A percentile compares a stretch with the other conserved stretches of the same genome.
These are phyloP conservation scores for Dysphania ambrosioides DNA, from an alignment of 148 eudicot species.

Conservation along the genomic window DNA sequence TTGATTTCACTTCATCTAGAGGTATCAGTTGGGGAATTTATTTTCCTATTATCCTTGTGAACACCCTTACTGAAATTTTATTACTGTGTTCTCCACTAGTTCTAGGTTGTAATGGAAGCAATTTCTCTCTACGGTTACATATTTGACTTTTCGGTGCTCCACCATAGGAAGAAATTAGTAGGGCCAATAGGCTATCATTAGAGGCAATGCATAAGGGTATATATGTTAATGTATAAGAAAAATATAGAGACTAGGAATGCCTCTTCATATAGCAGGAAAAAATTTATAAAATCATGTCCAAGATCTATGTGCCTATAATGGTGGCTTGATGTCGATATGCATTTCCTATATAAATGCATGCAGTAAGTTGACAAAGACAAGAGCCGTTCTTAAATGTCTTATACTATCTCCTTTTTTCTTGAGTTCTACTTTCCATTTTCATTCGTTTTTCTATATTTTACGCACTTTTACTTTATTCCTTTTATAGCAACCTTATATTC, in stretches of 20 bases:
- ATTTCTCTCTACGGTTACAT: neutral
- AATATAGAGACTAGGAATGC: neutral
- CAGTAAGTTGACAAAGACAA: neutral
- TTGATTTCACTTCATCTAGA: constrained; percentile 69
- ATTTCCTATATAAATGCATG: neutral
- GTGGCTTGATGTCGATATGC: neutral
- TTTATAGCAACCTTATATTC: no score
- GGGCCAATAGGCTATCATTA: neutral
- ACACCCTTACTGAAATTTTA: neutral
- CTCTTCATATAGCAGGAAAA: neutral
- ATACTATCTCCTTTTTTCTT: no score
- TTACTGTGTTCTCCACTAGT: neutral
- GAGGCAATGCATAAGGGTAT: neutral
- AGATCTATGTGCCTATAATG: neutral
- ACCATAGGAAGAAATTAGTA: neutral
- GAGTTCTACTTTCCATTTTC: no score
- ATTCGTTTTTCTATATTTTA: no score
- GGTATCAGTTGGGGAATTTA: constrained; percentile 28
- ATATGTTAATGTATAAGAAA: neutral
- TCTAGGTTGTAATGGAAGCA: neutral
- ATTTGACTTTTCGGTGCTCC: neutral
- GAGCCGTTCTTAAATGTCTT: neutral
- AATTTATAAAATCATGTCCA: neutral
- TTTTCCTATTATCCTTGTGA: neutral
- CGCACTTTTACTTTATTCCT: no score